Base-by-base conservation (phyloP, 768 basidiomycete species). In the Clavulina sp. region DNA sequence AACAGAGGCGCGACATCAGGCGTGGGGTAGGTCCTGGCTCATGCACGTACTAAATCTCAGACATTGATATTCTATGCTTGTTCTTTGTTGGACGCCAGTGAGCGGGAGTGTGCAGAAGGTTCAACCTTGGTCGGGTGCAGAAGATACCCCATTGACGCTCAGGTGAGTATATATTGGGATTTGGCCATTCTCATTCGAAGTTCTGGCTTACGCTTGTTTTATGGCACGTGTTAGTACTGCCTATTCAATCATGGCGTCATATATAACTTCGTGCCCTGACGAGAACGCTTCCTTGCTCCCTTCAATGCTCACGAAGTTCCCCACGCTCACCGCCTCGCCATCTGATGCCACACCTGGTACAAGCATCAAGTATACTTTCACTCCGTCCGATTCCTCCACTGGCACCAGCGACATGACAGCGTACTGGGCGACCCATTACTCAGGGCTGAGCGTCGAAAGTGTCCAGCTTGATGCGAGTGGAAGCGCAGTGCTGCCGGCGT, bases 1-100 rank as follows among this genome's bases (percentile, higher is more conserved):
- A 16, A 72, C 71, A n/a, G 78, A 83, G 59, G 70, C 78, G 23
- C 72, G 78, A 31, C 80, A 82, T 52, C 69, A 75, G 21, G 66
- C 72, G 2, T 83, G 78, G 78, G 62, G 81, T 36, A 67, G 68
- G 54, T 70, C 71, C n/a, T n/a, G n/a, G n/a, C n/a, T n/a, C n/a
- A n/a, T n/a, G n/a, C n/a, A n/a, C n/a, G n/a, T n/a, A n/a, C n/a
- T n/a, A n/a, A n/a, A n/a, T n/a, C n/a, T n/a, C n/a, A n/a, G n/a
- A n/a, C n/a, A n/a, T n/a, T n/a, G n/a, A n/a, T n/a, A n/a, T n/a
- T n/a, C n/a, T n/a, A n/a, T n/a, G n/a, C n/a, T n/a, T n/a, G n/a
- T n/a, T n/a, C n/a, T n/a, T n/a, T n/a, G n/a, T n/a, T n/a, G n/a
- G n/a, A n/a, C n/a, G n/a, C n/a, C n/a, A n/a, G n/a, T n/a, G n/a